phyloP scores from a whole-genome alignment of 2,329 filamentous ascomycete species.

The Lachnum nothofagi region DNA sequence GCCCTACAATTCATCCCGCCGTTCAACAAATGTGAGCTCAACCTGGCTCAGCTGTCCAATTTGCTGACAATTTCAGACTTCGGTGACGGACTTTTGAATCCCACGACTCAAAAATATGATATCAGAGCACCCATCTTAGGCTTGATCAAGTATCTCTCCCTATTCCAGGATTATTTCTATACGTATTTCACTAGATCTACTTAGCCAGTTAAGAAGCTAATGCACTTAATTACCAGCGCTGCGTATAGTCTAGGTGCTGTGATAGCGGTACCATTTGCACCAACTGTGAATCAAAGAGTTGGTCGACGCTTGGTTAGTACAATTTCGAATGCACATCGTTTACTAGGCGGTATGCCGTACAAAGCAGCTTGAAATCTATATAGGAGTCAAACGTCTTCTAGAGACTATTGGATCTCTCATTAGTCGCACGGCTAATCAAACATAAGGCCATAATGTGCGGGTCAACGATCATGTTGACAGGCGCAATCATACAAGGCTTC shows the following conservation, averaged over 20 bases:
- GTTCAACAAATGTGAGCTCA: slow-evolving; percentile 31
- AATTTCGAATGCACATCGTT: too few species aligned
- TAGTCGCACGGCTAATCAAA: background rate
- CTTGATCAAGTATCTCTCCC: background rate
- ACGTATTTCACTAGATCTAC: too few species aligned
- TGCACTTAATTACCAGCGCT: slow-evolving; percentile 40
- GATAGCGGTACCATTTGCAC: slow-evolving; percentile 48
- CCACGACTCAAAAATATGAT: background rate
- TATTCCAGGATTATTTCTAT: background rate
- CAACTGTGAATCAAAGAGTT: slow-evolving; percentile 45
- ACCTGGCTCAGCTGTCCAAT: background rate
- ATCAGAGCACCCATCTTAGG: slow-evolving; percentile 1
- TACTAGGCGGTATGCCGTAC: too few species aligned
- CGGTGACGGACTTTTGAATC: slow-evolving; percentile 4
- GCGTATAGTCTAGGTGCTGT: slow-evolving; percentile 51
- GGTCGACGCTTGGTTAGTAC: slow-evolving; percentile 39
- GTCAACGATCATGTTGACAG: slow-evolving; percentile 49
- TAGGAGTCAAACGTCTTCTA: too few species aligned
- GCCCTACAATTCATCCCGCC: slow-evolving; percentile 36
- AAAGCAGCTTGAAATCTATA: too few species aligned
- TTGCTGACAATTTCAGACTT: slow-evolving; percentile 12
- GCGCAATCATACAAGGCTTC: slow-evolving; percentile 51
- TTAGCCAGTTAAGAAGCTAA: background rate
- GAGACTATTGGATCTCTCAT: too few species aligned
- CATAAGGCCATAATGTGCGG: slow-evolving; percentile 48